phyloP scores from a whole-genome alignment of 2,329 filamentous ascomycete species.

The Ilyonectria destructans region DNA sequence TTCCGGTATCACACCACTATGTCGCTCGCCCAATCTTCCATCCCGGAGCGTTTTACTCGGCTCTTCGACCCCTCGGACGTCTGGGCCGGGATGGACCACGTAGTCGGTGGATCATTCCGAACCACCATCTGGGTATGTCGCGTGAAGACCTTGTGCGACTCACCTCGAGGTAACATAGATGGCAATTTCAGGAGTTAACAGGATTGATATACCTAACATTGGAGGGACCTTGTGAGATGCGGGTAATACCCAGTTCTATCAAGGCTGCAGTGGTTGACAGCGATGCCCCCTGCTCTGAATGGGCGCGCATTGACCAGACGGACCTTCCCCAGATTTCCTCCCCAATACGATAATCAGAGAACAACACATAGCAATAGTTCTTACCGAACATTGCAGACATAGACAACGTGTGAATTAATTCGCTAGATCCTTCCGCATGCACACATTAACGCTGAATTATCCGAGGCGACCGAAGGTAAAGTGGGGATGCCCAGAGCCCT shows the following conservation, averaged over 20 bases:
- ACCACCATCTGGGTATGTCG: neutral
- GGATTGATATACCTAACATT: neutral
- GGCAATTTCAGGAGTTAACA: neutral
- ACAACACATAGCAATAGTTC: neutral
- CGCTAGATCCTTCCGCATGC: too few species aligned
- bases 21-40: neutral
- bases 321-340: too few species aligned
- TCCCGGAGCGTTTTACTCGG: neutral
- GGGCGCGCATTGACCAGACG: neutral
- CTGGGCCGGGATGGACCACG: neutral
- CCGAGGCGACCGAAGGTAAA: neutral
- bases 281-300: neutral
- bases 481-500: neutral
- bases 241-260: neutral
- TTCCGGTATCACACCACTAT: constrained; percentile 4
- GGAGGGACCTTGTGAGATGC: neutral
- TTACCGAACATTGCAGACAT: neutral
- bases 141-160: neutral
- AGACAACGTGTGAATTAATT: neutral
- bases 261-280: neutral
- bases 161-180: neutral
- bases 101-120: neutral
- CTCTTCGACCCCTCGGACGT: neutral
- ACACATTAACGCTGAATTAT: neutral
- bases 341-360: too few species aligned